Conservation (phyloP, 2,329 filamentous ascomycete species). For the Talaromyces sp. region DNA sequence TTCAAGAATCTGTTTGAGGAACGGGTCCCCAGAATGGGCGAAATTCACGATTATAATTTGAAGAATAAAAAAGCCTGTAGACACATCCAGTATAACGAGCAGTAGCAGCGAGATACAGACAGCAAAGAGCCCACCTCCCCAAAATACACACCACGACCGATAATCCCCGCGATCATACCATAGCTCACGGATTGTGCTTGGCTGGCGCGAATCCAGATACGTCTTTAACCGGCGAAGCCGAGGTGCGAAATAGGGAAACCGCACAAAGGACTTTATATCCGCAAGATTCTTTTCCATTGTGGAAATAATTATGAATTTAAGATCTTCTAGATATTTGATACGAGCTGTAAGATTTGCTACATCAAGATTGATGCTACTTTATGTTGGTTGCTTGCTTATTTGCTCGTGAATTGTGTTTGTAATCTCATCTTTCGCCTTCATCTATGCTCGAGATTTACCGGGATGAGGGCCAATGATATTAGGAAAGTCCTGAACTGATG, state of each 20-base stretch:
- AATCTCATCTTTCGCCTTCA: neutral
- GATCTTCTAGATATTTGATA: slow-evolving; percentile 3
- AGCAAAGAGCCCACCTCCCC: neutral
- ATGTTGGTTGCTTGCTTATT: neutral
- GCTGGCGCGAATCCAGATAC: slow-evolving; percentile 9
- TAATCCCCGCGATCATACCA: slow-evolving; percentile 12
- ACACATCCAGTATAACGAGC: neutral
- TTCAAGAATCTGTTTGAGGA: too few species aligned
- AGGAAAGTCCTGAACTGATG: too few species aligned
- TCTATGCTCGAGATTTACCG: neutral
- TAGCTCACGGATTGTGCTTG: neutral
- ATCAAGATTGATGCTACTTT: slow-evolving; percentile 1
- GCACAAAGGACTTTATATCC: slow-evolving; percentile 5
- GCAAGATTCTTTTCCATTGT: neutral
- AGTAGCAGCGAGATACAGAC: neutral
- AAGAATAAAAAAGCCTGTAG: neutral
- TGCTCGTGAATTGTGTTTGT: neutral
- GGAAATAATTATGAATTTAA: slow-evolving; percentile 7
- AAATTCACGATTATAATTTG: too few species aligned
- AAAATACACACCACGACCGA: slow-evolving; percentile 12
- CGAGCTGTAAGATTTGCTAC: neutral
- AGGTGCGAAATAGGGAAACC: slow-evolving; percentile 8
- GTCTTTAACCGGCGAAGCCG: slow-evolving; percentile 1
- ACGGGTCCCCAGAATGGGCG: too few species aligned
- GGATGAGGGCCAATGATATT: too few species aligned